Conservation (phyloP, 805 yeast genomes). For the Saccharomycopsis amapae region DNA sequence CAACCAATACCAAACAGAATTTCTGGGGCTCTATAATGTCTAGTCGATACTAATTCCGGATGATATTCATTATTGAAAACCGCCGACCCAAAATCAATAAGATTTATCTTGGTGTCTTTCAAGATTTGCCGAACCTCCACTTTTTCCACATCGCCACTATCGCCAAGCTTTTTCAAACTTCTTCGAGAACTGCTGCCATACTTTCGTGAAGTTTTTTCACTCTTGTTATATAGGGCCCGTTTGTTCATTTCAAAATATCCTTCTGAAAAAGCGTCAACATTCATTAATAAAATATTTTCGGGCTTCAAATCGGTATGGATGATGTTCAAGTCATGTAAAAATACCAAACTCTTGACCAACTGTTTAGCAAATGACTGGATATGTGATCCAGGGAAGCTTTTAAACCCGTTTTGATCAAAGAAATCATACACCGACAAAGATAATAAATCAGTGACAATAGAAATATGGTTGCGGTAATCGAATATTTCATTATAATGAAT, state of each 20-base stretch:
- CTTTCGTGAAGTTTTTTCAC: slow-evolving; percentile 7
- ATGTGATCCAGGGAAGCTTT: slow-evolving; percentile 92
- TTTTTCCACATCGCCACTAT: not conserved
- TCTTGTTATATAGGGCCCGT: not conserved
- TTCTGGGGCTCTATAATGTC: slow-evolving; percentile 97
- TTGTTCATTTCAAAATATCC: slow-evolving; percentile 6
- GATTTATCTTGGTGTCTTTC: slow-evolving; percentile 72
- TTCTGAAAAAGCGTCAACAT: slow-evolving; percentile 39
- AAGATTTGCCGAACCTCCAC: slow-evolving; percentile 39
- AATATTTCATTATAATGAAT: slow-evolving; percentile 83
- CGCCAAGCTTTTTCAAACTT: not conserved
- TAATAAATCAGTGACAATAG: slow-evolving; percentile 83
- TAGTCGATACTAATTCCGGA: slow-evolving; percentile 82
- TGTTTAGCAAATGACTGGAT: slow-evolving; percentile 86
- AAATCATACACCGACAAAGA: slow-evolving; percentile 87
- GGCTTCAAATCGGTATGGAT: slow-evolving; percentile 97
- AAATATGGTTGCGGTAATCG: slow-evolving; percentile 89
- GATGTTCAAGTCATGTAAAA: slow-evolving; percentile 79
- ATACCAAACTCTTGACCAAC: slow-evolving; percentile 75
- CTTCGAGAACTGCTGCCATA: too few relatives aligned
- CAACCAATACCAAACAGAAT: slow-evolving; percentile 92
- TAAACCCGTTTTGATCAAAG: slow-evolving; percentile 71
- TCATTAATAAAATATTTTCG: slow-evolving; percentile 74
- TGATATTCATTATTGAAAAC: slow-evolving; percentile 92
- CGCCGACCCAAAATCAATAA: slow-evolving; percentile 97